Evolutionary conservation across 2,329 filamentous ascomycete genomes (phyloP), one percentile per base, ranked within the genome.

Genomic region (Fusarium xylarioides): DNA sequence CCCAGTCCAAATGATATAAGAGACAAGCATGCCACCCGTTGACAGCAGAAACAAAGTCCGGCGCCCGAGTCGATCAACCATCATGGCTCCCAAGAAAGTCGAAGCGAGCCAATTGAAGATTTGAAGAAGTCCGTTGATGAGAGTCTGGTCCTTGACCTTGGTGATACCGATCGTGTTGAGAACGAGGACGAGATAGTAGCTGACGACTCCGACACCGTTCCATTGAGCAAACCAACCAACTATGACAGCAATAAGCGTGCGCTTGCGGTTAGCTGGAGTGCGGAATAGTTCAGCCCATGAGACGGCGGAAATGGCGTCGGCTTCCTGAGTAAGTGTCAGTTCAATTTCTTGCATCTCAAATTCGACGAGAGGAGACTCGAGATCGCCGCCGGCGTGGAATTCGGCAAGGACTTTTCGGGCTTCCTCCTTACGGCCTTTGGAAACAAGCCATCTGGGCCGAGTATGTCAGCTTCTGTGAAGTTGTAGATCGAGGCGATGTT

Each of bases 331-430:
- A 40, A 84, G 63, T n/a, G 80, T 77, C 19, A 78, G 65, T 16
- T 80, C 70, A 71, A 85, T 85, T 60, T 85, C 83, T n/a, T 79
- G 79, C 77, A 85, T 80, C 66, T 85, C 81, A 12, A 84, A 78
- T 0, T 75, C 64, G 0, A 86, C 84, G 3, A 86, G 79, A 2
- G 82, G 81, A 18, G 84, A 81, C 12, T 78, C 68, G 0, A 74
- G 64, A 49, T 85, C 81, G 3, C 83, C 83, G 26, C 84, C 84
- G 2, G 83, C 81, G 37, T 85, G 84, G 50, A 83, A 84, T 5
- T 79, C 79, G 4, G 75, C 78, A 9, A 86, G 77, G 18, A 85
- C 79, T 5, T 79, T 76, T 26, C 77, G 76, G 5, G 83, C 82
- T 34, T 83, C 78, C 28, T 78, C 78, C 19, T 77, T 70, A 21